Evolutionary conservation across 441 rosid species (phyloP).

Genomic region (Erodium trifolium): DNA sequence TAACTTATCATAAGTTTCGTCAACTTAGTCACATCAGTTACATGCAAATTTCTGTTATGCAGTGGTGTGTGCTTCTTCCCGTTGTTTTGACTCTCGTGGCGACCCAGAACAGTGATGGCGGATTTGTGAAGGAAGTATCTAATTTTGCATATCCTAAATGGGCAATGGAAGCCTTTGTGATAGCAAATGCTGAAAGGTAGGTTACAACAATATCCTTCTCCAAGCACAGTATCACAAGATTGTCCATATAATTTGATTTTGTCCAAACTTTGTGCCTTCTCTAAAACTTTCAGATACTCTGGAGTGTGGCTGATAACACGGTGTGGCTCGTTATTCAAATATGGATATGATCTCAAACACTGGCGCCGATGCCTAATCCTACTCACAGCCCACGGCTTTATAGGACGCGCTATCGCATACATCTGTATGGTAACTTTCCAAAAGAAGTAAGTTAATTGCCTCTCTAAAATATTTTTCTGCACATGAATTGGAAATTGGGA

Average conservation of each 20-base stretch:
- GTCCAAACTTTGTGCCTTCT: background rate
- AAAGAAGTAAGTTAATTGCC: conserved; percentile 37
- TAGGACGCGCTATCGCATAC: conserved; percentile 52
- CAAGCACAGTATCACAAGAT: background rate
- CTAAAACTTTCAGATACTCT: conserved; percentile 42
- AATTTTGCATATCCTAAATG: conserved; percentile 73
- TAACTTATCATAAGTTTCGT: background rate
- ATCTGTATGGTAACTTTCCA: conserved; percentile 59
- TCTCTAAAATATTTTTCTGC: background rate
- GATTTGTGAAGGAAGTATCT: conserved; percentile 33
- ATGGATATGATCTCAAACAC: conserved; percentile 51
- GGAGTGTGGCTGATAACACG: conserved; percentile 93
- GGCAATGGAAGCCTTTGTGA: conserved; percentile 80
- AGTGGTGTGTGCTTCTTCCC: conserved; percentile 96
- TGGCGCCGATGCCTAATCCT: conserved; percentile 52
- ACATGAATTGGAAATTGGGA: background rate
- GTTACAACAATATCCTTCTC: background rate
- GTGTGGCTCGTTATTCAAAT: conserved; percentile 51
- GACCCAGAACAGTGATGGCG: conserved; percentile 35
- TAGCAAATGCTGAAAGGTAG: conserved; percentile 73
- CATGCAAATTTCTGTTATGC: conserved; percentile 17
- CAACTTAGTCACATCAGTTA: background rate
- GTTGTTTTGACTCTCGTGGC: conserved; percentile 88
- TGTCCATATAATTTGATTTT: background rate
- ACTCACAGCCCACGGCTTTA: conserved; percentile 42